phyloP scores from a whole-genome alignment of 2,329 filamentous ascomycete species.

The Coniochaeta sp. region DNA sequence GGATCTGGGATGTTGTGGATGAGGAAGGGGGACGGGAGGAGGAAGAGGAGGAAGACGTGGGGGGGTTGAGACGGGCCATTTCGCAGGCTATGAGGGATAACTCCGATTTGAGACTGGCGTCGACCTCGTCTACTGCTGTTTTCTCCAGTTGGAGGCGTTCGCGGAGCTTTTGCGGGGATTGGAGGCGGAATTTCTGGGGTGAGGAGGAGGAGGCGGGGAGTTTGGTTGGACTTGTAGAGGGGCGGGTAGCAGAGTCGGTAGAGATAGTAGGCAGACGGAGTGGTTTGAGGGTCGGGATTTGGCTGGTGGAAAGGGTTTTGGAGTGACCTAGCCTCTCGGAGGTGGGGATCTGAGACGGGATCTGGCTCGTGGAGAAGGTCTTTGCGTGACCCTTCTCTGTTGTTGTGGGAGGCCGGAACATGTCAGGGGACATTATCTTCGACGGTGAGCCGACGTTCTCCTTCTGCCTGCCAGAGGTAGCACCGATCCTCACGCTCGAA shows the following conservation, averaged over 20 bases:
- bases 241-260: conserved; percentile 20
- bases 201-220: conserved; percentile 28
- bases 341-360: conserved; percentile 33
- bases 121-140: conserved; percentile 62
- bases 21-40: conserved; percentile 17
- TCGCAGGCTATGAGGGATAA: conserved; percentile 76
- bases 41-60: conserved; percentile 14
- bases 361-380: conserved; percentile 44
- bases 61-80: conserved; percentile 50
- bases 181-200: conserved; percentile 54
- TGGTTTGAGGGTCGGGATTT: conserved; percentile 47
- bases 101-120: conserved; percentile 65
- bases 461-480: conserved; percentile 37
- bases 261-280: conserved; percentile 18
- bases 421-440: conserved; percentile 14
- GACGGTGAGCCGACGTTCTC: conserved; percentile 31
- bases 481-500: conserved; percentile 22
- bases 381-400: conserved; percentile 32
- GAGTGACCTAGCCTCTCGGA: conserved; percentile 24
- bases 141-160: conserved; percentile 83
- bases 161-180: conserved; percentile 68
- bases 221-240: conserved; percentile 31
- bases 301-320: conserved; percentile 45
- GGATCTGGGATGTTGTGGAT: conserved; percentile 32
- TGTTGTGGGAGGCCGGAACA: conserved; percentile 10